These are phyloP conservation scores for Dioszegia aurantiaca DNA, from an alignment of 768 basidiomycete genomes.

Conservation along the genomic window DNA sequence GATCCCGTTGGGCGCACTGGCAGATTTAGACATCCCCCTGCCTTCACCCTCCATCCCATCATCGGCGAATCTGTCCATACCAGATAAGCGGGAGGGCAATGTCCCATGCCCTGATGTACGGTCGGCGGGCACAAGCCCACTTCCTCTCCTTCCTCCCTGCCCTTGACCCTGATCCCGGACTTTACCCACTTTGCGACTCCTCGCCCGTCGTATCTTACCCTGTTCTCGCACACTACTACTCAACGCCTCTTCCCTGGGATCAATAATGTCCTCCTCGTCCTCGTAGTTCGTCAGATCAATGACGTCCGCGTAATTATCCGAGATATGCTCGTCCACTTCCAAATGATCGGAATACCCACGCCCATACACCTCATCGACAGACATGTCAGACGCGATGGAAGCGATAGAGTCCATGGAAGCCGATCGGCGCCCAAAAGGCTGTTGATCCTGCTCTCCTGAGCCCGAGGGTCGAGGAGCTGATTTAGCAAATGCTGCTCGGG, in stretches of 20 bases:
- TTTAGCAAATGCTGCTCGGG: conserved; percentile 45
- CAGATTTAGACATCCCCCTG: conserved; percentile 3
- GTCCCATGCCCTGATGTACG: background rate
- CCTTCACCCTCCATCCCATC: background rate
- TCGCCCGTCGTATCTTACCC: conserved; percentile 62
- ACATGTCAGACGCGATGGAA: conserved; percentile 38
- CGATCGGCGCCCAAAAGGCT: conserved; percentile 16
- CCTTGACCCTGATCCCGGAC: conserved; percentile 59
- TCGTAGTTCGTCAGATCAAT: conserved; percentile 75
- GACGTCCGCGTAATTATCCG: conserved; percentile 45
- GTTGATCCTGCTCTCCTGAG: background rate
- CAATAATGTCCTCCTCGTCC: conserved; percentile 63
- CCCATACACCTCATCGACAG: conserved; percentile 25
- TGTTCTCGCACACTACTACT: conserved; percentile 61
- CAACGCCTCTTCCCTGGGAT: conserved; percentile 61
- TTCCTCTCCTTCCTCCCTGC: conserved; percentile 53
- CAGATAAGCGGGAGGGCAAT: conserved; percentile 1
- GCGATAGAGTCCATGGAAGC: conserved; percentile 36
- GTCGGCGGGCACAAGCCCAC: background rate
- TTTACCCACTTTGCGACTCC: conserved; percentile 50
- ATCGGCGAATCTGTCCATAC: conserved; percentile 4
- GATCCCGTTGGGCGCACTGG: conserved; percentile 1
- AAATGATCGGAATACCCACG: conserved; percentile 16
- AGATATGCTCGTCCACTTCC: conserved; percentile 18
- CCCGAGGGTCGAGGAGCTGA: background rate